Evolutionary conservation across 2,329 filamentous ascomycete genomes (phyloP), one percentile per base, ranked within the genome.

Genomic region (Penicillium sp.): DNA sequence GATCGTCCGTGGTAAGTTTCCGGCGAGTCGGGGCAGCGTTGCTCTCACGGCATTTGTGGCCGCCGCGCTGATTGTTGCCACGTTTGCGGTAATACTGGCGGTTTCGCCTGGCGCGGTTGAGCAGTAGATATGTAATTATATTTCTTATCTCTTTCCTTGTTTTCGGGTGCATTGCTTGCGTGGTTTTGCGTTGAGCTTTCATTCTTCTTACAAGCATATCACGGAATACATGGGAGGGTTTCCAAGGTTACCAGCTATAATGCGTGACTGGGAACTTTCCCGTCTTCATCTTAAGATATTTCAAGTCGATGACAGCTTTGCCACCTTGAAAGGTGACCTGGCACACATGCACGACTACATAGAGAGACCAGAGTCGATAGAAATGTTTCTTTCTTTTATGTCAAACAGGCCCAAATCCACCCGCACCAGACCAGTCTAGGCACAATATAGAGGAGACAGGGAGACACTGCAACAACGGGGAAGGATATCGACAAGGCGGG

Each of bases 1-100:
- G 72, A 80, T 85, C 45, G 79, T 84, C 20, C 67, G 80, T 3
- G 81, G 81, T 42, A 84, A 84, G 60, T 85, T 85, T 46, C 81
- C 81, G 0, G 81, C 81, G 3, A 80, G 77, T 47, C 72, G 81
- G 45, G 80, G 80, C 4, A 83, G 80, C 55, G 74, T 85, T 31
- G 68, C 81, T 22, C 49, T 84, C n/a, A 75, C 83, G 8, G 74
- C 75, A 6, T 68, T 74, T 37, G 70, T 83, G 38, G 74, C 80
- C 2, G 76, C 71, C 9, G 73, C 72, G 8, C 60, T 85, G 58
- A 82, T 84, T 55, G 64, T 83, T 38, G 69, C 76, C 46, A 78
- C 78, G 59, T 63, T 85, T 55, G 75, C 80, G 10, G 78, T 84
- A 2, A 78, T 85, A 34, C 56, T 84, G 51, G 75, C 73, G 2